Evolutionary conservation across 495 filamentous ascomycete genomes (phyloP).

Genomic region (Apiosordaria backusii): DNA sequence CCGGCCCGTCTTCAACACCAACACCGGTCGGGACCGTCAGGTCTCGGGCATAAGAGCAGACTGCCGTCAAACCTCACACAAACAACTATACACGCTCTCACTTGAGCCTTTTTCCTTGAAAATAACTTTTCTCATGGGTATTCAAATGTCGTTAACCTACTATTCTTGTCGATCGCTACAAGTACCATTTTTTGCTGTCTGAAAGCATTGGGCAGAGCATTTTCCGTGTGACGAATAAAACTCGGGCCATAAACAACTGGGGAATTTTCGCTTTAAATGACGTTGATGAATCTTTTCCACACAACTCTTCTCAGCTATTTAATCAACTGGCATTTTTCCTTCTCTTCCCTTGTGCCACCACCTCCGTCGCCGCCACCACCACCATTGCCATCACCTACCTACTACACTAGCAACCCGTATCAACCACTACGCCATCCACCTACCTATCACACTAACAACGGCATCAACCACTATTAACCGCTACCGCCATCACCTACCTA

Average conservation of each 20-base stretch:
- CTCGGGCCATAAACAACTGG: not conserved
- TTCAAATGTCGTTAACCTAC: constrained; percentile 18
- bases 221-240: not conserved
- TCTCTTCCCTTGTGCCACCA: not conserved
- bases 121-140: constrained; percentile 13
- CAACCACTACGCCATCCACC: not conserved
- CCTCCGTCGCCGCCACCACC: too few species aligned
- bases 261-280: not conserved
- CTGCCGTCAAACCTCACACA: not conserved
- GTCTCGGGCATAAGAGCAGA: constrained; percentile 28
- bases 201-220: constrained; percentile 12
- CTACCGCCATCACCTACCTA: not conserved
- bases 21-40: constrained; percentile 33
- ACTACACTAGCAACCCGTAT: not conserved
- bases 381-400: not conserved
- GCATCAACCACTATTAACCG: too few species aligned
- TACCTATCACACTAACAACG: too few species aligned
- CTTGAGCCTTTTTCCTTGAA: constrained; percentile 17
- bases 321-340: not conserved
- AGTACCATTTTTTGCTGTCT: constrained; percentile 28
- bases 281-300: not conserved
- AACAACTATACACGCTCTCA: constrained; percentile 12
- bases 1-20: constrained; percentile 35
- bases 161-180: constrained; percentile 38
- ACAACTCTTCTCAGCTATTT: not conserved